Conservation (phyloP, 225 moss, liverwort and hornwort genomes). For the Climacium dendroides region DNA sequence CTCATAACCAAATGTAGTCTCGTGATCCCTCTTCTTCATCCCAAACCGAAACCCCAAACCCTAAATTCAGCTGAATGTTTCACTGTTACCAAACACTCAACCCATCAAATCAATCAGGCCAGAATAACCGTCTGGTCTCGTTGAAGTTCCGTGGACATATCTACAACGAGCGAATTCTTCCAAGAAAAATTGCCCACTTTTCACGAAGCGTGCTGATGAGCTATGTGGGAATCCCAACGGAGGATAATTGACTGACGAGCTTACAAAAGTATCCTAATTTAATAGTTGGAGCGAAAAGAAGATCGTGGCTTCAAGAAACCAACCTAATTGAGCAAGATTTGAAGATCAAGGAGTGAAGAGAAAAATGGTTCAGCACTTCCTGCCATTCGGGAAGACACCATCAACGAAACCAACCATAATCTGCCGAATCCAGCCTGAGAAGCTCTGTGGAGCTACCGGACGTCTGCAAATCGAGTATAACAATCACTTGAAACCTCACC, state of each 20-base stretch:
- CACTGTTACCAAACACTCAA: neutral
- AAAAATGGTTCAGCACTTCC: no score
- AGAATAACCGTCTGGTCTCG: neutral
- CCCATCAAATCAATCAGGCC: neutral
- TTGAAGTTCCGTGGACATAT: neutral
- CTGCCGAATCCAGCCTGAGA: neutral
- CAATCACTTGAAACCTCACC: neutral
- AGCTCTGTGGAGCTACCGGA: neutral
- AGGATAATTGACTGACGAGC: neutral
- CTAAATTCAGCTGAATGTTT: neutral
- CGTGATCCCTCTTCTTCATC: conserved; percentile 4
- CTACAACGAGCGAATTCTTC: neutral
- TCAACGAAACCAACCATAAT: neutral
- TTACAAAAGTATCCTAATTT: neutral
- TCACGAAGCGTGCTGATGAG: neutral
- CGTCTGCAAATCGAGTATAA: neutral
- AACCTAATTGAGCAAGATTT: neutral
- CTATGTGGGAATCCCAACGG: neutral
- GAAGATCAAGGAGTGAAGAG: neutral
- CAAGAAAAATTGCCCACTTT: neutral
- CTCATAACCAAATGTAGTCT: neutral
- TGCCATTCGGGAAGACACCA: neutral
- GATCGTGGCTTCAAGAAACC: neutral
- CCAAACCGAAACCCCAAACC: neutral
- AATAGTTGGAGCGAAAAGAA: neutral